Evolutionary conservation across 2,329 filamentous ascomycete species (phyloP), one percentile per base, ranked within the genome.

Genomic region (Chaetomium strumarium): DNA sequence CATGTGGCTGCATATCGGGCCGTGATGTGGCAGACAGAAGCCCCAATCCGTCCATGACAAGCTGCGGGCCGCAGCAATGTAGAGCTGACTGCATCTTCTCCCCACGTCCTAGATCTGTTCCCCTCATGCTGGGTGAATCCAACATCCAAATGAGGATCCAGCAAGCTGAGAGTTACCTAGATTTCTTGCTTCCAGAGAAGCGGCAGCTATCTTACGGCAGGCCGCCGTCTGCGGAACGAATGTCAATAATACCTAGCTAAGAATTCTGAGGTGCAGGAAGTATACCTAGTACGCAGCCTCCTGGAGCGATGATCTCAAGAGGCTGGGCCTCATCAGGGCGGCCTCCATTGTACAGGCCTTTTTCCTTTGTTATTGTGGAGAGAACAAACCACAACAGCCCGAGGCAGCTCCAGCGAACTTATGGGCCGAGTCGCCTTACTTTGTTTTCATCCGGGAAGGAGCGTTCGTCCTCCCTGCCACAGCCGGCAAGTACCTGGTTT

Each of bases 1-100:
- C 40, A 45, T 41, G 45, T 46, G 46, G 52, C 42, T 49, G 52
- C 52, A 54, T 45, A 40, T 46, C 49, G 46, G 49, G 46, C 49
- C 52, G 47, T 50, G 46, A 53, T 46, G 49, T 55, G 52, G 49
- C 52, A 55, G 47, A 49, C 49, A 39, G 45, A 38, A 50, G 30
- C 48, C 42, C 52, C 39, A 50, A 40, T 52, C 41, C 44, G 20
- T 16, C 19, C 34, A 51, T 51, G 50, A 41, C 43, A 51, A 33
- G 30, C 39, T 44, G 38, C 51, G 12, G 42, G 43, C 4, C 17
- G 29, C 12, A 34, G 13, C 43, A 33, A 43, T 6, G 33, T 10
- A 14, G 4, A 12, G 33, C 4, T 34, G 33, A 7, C 33, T 34
- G 33, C 33, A 34, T 14, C 9, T 34, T 10, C 14, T 14, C 33